A percentile compares a stretch with the other conserved stretches of the same genome.
phyloP scores from a whole-genome alignment of 805 yeast species.

The Starmerella etchellsii region DNA sequence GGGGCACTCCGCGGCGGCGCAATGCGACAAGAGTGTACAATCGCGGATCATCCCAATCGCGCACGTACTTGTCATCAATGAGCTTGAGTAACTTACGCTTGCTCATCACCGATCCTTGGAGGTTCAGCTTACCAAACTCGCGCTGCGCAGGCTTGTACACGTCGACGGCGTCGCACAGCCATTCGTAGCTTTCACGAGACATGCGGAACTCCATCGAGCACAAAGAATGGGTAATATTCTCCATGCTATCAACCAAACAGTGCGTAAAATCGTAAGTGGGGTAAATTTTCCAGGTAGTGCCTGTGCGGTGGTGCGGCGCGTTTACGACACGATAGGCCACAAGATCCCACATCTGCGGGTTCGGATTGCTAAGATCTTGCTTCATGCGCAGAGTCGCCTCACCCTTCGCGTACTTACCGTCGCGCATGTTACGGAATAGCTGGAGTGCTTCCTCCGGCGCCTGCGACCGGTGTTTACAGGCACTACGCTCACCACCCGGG shows the following conservation, averaged over 20 bases:
- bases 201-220: conserved; percentile 92
- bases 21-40: conserved; percentile 87
- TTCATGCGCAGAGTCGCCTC: conserved; percentile 95
- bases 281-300: conserved; percentile 92
- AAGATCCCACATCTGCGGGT: conserved; percentile 99
- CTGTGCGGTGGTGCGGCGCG: conserved; percentile 92
- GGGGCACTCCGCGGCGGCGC: conserved; percentile 96
- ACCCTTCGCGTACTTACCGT: conserved; percentile 78
- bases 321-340: conserved; percentile 91
- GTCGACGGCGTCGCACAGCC: conserved; percentile 92
- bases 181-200: conserved; percentile 90
- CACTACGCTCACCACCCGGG: conserved; percentile 80
- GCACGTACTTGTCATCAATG: conserved; percentile 66
- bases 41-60: conserved; percentile 99
- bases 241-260: conserved; percentile 96
- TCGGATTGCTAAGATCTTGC: conserved; percentile 77
- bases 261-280: conserved; percentile 99
- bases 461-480: conserved; percentile 64
- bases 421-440: conserved; percentile 83
- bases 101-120: conserved; percentile 87
- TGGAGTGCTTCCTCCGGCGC: conserved; percentile 59
- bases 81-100: conserved; percentile 92
- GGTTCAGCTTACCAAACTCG: conserved; percentile 91
- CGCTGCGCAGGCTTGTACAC: conserved; percentile 98
- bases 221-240: conserved; percentile 87